A percentile compares a stretch with the other conserved stretches of the same genome.
Evolutionary conservation across 495 filamentous ascomycete species (phyloP).

Genomic region (Penicillium diatomitis): DNA sequence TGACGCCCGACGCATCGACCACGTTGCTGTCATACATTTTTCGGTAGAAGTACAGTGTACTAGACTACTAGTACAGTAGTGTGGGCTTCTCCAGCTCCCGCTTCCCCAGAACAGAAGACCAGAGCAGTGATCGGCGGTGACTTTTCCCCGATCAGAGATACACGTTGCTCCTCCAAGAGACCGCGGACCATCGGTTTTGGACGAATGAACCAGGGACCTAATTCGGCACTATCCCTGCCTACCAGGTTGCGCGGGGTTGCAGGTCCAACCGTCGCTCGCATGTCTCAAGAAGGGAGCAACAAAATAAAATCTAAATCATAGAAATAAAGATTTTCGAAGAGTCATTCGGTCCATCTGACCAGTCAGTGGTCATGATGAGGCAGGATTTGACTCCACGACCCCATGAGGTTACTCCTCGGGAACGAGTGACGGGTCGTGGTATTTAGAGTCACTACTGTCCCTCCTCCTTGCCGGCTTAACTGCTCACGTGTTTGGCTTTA

Average conservation of each 20-base stretch:
- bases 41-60: background rate
- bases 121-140: constrained; percentile 3
- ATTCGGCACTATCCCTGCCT: background rate
- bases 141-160: background rate
- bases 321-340: background rate
- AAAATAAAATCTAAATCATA: too few relatives aligned
- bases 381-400: too few relatives aligned
- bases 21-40: background rate
- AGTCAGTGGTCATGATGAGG: too few relatives aligned
- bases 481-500: background rate
- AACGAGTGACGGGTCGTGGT: background rate
- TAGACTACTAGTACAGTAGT: too few relatives aligned
- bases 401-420: too few relatives aligned
- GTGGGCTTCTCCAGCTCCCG: background rate
- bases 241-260: background rate
- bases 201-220: background rate
- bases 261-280: background rate
- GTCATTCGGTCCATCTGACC: background rate
- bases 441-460: background rate
- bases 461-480: background rate
- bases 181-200: background rate
- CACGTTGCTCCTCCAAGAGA: background rate
- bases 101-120: background rate
- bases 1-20: background rate
- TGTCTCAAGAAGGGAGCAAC: background rate